phyloP scores from a whole-genome alignment of 2,329 filamentous ascomycete genomes.

The Aquanectria penicillioides region DNA sequence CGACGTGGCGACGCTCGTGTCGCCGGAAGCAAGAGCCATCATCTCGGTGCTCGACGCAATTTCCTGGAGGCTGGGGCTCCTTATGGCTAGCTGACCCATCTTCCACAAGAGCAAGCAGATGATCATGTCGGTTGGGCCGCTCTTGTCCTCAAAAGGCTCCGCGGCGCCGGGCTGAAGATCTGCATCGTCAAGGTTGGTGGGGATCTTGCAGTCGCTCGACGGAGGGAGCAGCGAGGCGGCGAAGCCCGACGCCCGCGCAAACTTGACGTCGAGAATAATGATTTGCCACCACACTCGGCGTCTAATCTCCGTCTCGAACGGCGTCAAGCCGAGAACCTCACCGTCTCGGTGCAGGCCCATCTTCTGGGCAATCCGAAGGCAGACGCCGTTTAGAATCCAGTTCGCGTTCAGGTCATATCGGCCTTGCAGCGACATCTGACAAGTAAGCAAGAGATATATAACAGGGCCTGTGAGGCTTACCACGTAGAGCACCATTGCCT shows the following conservation, averaged over 20 bases:
- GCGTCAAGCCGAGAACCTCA: conserved; percentile 13
- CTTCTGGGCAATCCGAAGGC: conserved; percentile 24
- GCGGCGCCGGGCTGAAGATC: conserved; percentile 5
- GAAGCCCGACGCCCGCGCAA: conserved; percentile 14
- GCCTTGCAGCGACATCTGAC: conserved; percentile 11
- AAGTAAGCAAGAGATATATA: background rate
- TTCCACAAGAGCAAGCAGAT: conserved; percentile 18
- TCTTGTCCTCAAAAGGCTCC: background rate
- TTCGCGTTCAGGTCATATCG: background rate
- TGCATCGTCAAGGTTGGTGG: conserved; percentile 17
- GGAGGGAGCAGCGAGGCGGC: conserved; percentile 9
- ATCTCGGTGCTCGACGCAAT: background rate
- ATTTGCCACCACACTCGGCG: conserved; percentile 33
- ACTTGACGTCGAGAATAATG: conserved; percentile 20
- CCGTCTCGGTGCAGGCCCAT: conserved; percentile 30
- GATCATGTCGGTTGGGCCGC: conserved; percentile 22
- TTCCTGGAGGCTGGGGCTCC: background rate
- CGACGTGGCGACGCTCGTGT: background rate
- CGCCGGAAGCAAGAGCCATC: background rate
- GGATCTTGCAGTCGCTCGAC: conserved; percentile 21
- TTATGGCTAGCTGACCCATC: conserved; percentile 3
- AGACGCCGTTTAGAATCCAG: conserved; percentile 24
- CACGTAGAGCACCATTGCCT: conserved; percentile 15
- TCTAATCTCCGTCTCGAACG: conserved; percentile 26
- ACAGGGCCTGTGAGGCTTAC: background rate